Base-by-base conservation (phyloP, 305 asterid genomes). In the Solanum hybrid region DNA sequence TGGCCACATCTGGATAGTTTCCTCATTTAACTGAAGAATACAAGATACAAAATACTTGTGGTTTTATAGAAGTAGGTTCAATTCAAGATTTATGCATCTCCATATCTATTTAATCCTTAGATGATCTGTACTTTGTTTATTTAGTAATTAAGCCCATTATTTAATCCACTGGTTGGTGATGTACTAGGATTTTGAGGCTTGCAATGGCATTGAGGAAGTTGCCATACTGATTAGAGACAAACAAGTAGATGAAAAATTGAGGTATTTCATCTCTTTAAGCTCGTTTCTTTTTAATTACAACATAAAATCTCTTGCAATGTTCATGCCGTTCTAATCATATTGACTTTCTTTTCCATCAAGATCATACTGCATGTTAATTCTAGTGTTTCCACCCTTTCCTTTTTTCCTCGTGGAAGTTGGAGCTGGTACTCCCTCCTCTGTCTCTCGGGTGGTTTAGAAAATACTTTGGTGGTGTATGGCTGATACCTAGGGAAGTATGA, bases 171-270 rank as follows among this genome's bases (percentile, higher is more conserved):
- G 32, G 11, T 14, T 51, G 60, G 27, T 91, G 64, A 75, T 91
- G 88, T 89, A 20, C 31, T 95, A 97, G 99, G 99, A 95, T 92
- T 95, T 97, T 87, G 98, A 97, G 92, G 96, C 94, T 80, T 95
- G 98, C 96, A 94, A 96, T 90, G 99, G 98, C 92, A 94, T 97
- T 71, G 99, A 97, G 94, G 98, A 97, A 93, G 98, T 96, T 90
- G 95, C 99, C 88, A 86, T 91, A 88, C 94, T 96, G 75, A 94
- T 96, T 89, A 93, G 95, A 92, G 98, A 96, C 90, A 94, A 94
- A 90, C 98, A 95, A 92, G 93, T 90, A 7, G 99, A 97, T 35
- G 98, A 96, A 92, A 94, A 93, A 88, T 92, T 96, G 80, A 96
- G 99, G 98, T 95, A 92, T 60, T 56, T 90, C 75, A 84, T 84